Evolutionary conservation across 208 protist species (phyloP).

Genomic region (Crithidia sp.): DNA sequence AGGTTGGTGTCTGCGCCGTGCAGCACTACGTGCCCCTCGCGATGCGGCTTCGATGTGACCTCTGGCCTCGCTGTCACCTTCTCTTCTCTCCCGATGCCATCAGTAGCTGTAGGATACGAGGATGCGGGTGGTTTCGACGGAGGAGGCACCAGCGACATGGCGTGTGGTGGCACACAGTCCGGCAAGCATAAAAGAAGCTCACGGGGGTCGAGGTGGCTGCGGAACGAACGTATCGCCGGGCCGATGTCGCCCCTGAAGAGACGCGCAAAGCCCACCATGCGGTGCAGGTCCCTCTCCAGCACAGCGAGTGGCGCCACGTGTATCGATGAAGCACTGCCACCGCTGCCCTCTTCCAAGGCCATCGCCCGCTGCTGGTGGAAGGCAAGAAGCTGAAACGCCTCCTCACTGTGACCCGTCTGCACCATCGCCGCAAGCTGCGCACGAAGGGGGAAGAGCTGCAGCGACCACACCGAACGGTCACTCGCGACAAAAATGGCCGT

Average conservation of each 20-base stretch:
- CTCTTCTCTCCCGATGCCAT: neutral
- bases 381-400: slow-evolving; percentile 73
- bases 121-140: neutral
- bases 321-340: neutral
- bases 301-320: slow-evolving; percentile 21
- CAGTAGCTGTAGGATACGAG: neutral
- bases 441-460: slow-evolving; percentile 55
- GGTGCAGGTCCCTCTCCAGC: slow-evolving; percentile 68
- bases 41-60: neutral
- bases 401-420: slow-evolving; percentile 43
- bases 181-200: slow-evolving; percentile 68
- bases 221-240: slow-evolving; percentile 62
- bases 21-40: neutral
- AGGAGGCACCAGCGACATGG: slow-evolving; percentile 8
- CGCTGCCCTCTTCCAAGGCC: neutral
- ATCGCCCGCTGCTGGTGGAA: slow-evolving; percentile 36
- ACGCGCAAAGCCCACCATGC: slow-evolving; percentile 72
- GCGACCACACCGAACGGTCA: slow-evolving; percentile 65
- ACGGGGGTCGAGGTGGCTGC: slow-evolving; percentile 66
- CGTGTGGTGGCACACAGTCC: slow-evolving; percentile 61
- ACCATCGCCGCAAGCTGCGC: slow-evolving; percentile 71
- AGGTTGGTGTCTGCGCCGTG: neutral
- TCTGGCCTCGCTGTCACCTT: neutral
- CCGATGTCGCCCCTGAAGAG: slow-evolving; percentile 49
- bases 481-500: slow-evolving; percentile 59